Percentiles rank a stretch among this genome's conserved stretches.
Evolutionary conservation across 257 asterid genomes (phyloP).

Genomic region (Primulina huaijiensis): DNA sequence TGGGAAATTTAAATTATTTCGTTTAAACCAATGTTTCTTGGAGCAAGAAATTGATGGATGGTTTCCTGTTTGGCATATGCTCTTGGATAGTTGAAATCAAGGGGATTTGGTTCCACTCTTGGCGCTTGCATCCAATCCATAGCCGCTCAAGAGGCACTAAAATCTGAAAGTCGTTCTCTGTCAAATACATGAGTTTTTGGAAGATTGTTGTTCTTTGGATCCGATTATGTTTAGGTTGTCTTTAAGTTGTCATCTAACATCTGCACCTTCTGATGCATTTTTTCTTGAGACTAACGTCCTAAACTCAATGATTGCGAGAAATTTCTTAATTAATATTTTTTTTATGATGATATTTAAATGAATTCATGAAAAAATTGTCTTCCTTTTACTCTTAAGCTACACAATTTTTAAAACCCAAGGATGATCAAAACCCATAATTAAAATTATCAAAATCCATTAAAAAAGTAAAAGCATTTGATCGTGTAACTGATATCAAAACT

Average conservation of each 20-base stretch:
- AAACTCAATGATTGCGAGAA: background rate
- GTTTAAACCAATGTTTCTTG: constrained; percentile 21
- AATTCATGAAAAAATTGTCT: no score
- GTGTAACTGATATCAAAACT: no score
- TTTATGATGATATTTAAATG: no score
- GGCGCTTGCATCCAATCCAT: background rate
- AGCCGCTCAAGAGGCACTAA: background rate
- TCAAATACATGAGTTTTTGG: background rate
- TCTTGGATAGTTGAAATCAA: constrained; percentile 31
- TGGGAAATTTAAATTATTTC: background rate
- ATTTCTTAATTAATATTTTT: no score
- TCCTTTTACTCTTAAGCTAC: no score
- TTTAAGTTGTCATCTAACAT: background rate
- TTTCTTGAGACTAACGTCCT: background rate
- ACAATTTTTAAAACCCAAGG: no score
- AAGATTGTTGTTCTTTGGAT: background rate
- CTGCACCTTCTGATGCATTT: no score
- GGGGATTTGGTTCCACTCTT: background rate
- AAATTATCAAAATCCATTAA: no score
- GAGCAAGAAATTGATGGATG: constrained; percentile 34
- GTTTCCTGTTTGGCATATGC: constrained; percentile 27
- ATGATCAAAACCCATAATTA: no score
- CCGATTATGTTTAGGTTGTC: background rate
- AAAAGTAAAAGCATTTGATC: no score
- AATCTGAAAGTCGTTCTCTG: no score